Evolutionary conservation across 164 flowering plant species (phyloP).

Genomic region (Nymphaea thermarum): DNA sequence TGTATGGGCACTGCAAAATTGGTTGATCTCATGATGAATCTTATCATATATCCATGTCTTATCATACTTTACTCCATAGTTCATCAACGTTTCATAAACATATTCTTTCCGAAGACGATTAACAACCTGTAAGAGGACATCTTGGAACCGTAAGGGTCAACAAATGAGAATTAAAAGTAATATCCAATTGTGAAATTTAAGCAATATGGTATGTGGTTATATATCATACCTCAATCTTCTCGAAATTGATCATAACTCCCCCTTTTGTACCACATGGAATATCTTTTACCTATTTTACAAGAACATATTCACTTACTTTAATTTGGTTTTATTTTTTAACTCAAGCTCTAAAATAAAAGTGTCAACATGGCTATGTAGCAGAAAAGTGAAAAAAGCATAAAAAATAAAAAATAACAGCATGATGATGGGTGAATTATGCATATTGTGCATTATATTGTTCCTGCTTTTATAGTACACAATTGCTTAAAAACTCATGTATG

Average conservation of each 20-base stretch:
- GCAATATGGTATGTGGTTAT: background rate
- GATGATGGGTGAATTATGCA: too few relatives aligned
- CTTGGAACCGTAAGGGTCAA: background rate
- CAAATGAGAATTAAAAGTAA: background rate
- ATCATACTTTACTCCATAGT: constrained; percentile 90
- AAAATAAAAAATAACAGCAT: too few relatives aligned
- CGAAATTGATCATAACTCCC: constrained; percentile 93
- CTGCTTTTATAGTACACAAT: too few relatives aligned
- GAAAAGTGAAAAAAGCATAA: too few relatives aligned
- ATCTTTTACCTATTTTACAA: constrained; percentile 56
- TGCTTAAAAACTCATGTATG: too few relatives aligned
- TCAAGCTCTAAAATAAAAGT: too few relatives aligned
- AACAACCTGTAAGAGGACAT: constrained; percentile 52
- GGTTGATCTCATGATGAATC: constrained; percentile 97
- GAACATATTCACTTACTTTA: too few relatives aligned
- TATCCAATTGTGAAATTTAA: background rate
- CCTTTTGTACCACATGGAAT: constrained; percentile 99
- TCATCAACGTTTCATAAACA: constrained; percentile 80
- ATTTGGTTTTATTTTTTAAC: too few relatives aligned
- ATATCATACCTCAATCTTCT: constrained; percentile 68
- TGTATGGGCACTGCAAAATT: constrained; percentile 85
- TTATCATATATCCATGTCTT: constrained; percentile 98
- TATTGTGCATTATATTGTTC: too few relatives aligned
- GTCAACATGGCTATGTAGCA: too few relatives aligned
- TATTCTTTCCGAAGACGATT: constrained; percentile 74